Base-by-base conservation (phyloP, 1,284 basidiomycete species). In the Coniferiporia weirii region DNA sequence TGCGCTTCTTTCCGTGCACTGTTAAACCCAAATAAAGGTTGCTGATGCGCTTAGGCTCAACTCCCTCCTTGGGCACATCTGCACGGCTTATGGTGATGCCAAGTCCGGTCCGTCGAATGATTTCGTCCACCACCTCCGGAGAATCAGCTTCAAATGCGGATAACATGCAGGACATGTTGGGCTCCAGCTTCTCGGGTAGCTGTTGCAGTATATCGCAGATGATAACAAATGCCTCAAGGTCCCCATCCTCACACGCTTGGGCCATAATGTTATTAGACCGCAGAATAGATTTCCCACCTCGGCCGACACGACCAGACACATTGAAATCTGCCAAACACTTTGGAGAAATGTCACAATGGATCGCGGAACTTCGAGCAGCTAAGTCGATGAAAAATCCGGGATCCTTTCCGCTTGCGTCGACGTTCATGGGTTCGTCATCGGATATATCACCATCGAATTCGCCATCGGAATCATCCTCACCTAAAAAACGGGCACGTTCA, bases 1-100 rank as follows among this genome's bases (percentile, higher is more conserved):
- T 73, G 3, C 80, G 72, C 65, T 84, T 84, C 72, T 81, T 82
- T 9, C 82, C 82, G 61, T 83, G 80, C 15, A 84, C 80, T 56
- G 78, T 78, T 45, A 85, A 70, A 0, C 83, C 82, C 17, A 82
- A 76, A 64, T 84, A 85, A 0, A 77, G 59, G 63, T 73, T 78
- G 64, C 73, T 75, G 57, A 70, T 66, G 27, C 27, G 27, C 63
- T 77, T 75, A 3, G 68, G 65, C 10, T 64, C 62, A 20, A 70
- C 66, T 17, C 59, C 63, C n/a, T 67, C 67, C 1, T 68, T 67
- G 4, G 64, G 63, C 1, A 68, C 59, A 1, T 61, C 52, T 12
- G 38, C 46, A 32, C 61, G 55, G 8, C 70, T 67, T 27, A 79
- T 59, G 36, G 74, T 66, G 34, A 83, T 71, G 0, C 80, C 80